Evolutionary conservation across 2,329 filamentous ascomycete genomes (phyloP), one percentile per base, ranked within the genome.

Genomic region (Diaporthe ampelina): DNA sequence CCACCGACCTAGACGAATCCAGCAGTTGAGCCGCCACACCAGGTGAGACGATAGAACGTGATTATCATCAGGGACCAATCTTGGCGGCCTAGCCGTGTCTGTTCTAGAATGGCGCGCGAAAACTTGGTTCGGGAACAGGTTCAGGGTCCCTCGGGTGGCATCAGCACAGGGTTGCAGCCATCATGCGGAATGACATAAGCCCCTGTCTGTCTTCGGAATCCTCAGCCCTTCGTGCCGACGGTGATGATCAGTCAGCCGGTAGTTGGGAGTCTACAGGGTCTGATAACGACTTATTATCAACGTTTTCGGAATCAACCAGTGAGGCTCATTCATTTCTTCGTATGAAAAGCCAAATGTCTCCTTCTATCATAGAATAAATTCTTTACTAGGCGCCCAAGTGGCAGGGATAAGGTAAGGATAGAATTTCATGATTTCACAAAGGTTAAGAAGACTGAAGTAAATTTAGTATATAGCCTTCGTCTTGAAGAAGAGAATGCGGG

Each of bases 131-230:
- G 68, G 26, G 63, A 15, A 10, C 24, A n/a, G 54, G 56, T 37
- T 8, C 24, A 63, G 56, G 54, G 43, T 21, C 43, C 69, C 10
- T 17, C 40, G 52, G 7, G 68, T 65, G 32, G 45, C 15, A 52
- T 52, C 21, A 15, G n/a, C 56, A 61, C 58, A 54, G 40, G 54
- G 68, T 58, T 26, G 43, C 56, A 58, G 29, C 10, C 29, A 15
- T 50, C 15, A 59, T 71, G 69, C 69, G 32, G 57, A 52, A 71
- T 71, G 69, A 71, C 68, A 71, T 71, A 71, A 43, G 68, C n/a
- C 54, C 54, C 26, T 58, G 61, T 50, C 43, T 32, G 5, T 48
- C 40, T 29, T 50, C 35, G 43, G 61, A 10, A 65, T 48, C 26
- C 43, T 65, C 61, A 65, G n/a, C 43, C 58, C 26, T 35, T 5